Evolutionary conservation across 2,329 filamentous ascomycete species (phyloP), one percentile per base, ranked within the genome.

Genomic region (Cladosporium sp.): DNA sequence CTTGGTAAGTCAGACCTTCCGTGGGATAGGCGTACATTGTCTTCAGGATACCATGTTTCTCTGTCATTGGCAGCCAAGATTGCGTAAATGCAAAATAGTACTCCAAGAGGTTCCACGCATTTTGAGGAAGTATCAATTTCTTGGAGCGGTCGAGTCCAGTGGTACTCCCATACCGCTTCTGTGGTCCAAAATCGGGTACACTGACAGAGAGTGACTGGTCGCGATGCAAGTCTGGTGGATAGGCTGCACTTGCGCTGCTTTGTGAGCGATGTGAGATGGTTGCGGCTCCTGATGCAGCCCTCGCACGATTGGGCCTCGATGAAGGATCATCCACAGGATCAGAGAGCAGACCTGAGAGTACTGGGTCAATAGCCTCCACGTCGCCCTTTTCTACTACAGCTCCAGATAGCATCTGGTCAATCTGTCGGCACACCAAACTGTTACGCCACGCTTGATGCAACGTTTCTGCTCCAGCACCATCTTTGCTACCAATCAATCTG

Each of bases 21-120:
- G 82, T 59, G 55, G 82, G 81, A 71, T 86, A 86, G 7, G 82
- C 79, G 71, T 87, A 87, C n/a, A 83, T 85, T 3, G 82, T 78
- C 30, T 84, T 84, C 34, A 89, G 79, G 4, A 91, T 79, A 51
- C 85, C 83, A 59, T 89, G 85, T 68, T 88, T 90, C 69, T 92
- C 88, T 12, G 90, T 81, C 30, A 93, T 87, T 0, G 91, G 91
- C 30, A 93, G 83, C 91, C 91, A 93, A 63, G 85, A 87, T 74
- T 93, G 89, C 0, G 88, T 91, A 71, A 91, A 92, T 1, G 89
- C 86, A 67, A 92, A 90, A 74, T 92, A 93, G 4, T 90, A 83
- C 70, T 92, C 89, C 47, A 93, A 79, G 4, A 93, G 81, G 2
- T 84, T 81, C 80, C 82, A 88, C 73, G 83, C 86, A 72, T 86